Conservation (phyloP, 2,329 filamentous ascomycete species). For the Cercospora nicotianae region DNA sequence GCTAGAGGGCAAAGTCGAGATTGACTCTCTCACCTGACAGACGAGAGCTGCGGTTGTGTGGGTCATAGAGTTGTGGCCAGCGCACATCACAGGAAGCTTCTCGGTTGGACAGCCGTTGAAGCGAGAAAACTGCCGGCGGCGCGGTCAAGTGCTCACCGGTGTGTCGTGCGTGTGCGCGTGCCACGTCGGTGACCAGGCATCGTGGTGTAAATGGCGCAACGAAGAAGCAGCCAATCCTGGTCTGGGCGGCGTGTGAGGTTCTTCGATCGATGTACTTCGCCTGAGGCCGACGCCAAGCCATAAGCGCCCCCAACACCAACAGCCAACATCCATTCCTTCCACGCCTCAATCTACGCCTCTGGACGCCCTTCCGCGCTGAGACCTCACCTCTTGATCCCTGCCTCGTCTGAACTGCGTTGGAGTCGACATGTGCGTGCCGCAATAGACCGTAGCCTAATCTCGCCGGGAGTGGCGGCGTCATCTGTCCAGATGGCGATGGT, state of each 20-base stretch:
- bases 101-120: constrained; percentile 6
- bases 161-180: background rate
- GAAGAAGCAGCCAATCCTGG: background rate
- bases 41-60: constrained; percentile 11
- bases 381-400: constrained; percentile 10
- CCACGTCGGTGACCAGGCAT: background rate
- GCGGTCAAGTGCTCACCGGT: background rate
- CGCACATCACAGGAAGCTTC: constrained; percentile 10
- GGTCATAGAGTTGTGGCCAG: too few species aligned
- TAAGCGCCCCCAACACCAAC: constrained; percentile 9
- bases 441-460: background rate
- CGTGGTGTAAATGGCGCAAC: background rate
- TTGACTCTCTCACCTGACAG: constrained; percentile 9
- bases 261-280: background rate
- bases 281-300: background rate
- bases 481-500: background rate
- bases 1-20: constrained; percentile 3
- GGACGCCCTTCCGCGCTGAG: background rate
- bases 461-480: background rate
- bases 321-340: constrained; percentile 10
- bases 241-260: background rate
- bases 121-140: constrained; percentile 9
- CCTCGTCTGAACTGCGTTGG: background rate
- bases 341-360: constrained; percentile 6
- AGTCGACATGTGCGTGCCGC: background rate